Evolutionary conservation across 345 rosid species (phyloP).

Genomic region (Bretschneidera sinensis): DNA sequence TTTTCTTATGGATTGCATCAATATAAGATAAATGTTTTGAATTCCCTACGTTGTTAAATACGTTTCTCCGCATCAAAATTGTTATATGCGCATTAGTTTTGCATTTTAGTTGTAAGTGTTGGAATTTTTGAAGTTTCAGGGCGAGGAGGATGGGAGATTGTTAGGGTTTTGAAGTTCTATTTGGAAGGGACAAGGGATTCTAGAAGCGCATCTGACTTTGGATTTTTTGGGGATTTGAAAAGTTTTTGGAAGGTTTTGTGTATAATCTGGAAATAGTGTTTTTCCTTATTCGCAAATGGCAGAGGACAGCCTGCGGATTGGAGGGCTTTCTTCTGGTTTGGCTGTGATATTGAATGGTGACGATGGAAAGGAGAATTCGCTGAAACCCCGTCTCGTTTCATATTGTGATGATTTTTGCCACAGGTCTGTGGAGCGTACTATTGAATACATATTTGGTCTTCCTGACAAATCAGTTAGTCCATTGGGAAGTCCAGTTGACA

Average conservation of each 20-base stretch:
- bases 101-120: slow-evolving; percentile 6
- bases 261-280: slow-evolving; percentile 6
- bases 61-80: no score
- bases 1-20: not conserved
- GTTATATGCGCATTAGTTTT: slow-evolving; percentile 16
- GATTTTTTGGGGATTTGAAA: slow-evolving; percentile 14
- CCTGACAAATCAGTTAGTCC: slow-evolving; percentile 55
- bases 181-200: not conserved
- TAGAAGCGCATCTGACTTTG: slow-evolving; percentile 11
- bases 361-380: slow-evolving; percentile 46
- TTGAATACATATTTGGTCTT: slow-evolving; percentile 70
- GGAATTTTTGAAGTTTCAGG: slow-evolving; percentile 15
- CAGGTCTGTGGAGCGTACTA: slow-evolving; percentile 71
- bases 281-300: slow-evolving; percentile 53
- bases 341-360: slow-evolving; percentile 67
- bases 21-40: slow-evolving; percentile 1
- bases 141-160: slow-evolving; percentile 12
- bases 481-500: slow-evolving; percentile 42
- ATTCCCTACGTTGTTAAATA: slow-evolving; percentile 1
- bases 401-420: slow-evolving; percentile 69
- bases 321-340: slow-evolving; percentile 83
- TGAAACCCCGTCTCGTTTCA: slow-evolving; percentile 58
- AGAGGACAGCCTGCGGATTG: slow-evolving; percentile 59
- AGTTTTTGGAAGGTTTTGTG: slow-evolving; percentile 9
- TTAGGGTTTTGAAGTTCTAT: slow-evolving; percentile 1